Conservation (phyloP, 2,329 filamentous ascomycete species). For the Bertia moriformis region DNA sequence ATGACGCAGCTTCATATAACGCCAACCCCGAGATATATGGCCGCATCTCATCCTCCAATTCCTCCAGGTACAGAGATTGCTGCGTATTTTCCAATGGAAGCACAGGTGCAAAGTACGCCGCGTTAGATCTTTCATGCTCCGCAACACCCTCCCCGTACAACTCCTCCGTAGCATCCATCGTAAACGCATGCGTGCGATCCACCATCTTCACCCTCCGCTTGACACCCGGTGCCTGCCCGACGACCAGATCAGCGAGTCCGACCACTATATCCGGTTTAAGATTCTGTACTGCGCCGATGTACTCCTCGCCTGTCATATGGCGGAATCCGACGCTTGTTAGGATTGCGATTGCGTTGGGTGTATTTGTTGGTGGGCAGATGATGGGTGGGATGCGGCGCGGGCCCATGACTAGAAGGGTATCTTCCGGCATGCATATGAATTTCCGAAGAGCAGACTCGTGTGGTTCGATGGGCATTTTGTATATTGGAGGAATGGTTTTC, state of each 20-base stretch:
- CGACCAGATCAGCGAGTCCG: constrained; percentile 40
- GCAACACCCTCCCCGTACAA: constrained; percentile 16
- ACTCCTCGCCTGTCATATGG: constrained; percentile 35
- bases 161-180: constrained; percentile 32
- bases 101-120: constrained; percentile 20
- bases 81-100: constrained; percentile 40
- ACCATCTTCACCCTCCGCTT: constrained; percentile 48
- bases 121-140: constrained; percentile 5
- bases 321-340: constrained; percentile 48
- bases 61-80: constrained; percentile 43
- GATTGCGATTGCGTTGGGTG: constrained; percentile 37
- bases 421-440: constrained; percentile 39
- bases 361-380: constrained; percentile 32
- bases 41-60: constrained; percentile 31
- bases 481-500: constrained; percentile 30
- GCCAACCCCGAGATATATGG: constrained; percentile 36
- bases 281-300: constrained; percentile 31
- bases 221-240: constrained; percentile 28
- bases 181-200: constrained; percentile 45
- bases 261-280: constrained; percentile 45
- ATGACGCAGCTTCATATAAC: constrained; percentile 35
- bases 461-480: constrained; percentile 24
- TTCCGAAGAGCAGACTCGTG: constrained; percentile 34
- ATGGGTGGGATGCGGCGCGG: constrained; percentile 44
- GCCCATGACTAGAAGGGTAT: constrained; percentile 39